Evolutionary conservation across 169 alveolate species (phyloP), one percentile per base, ranked within the genome.

Genomic region (Cryptosporidium parvum): DNA sequence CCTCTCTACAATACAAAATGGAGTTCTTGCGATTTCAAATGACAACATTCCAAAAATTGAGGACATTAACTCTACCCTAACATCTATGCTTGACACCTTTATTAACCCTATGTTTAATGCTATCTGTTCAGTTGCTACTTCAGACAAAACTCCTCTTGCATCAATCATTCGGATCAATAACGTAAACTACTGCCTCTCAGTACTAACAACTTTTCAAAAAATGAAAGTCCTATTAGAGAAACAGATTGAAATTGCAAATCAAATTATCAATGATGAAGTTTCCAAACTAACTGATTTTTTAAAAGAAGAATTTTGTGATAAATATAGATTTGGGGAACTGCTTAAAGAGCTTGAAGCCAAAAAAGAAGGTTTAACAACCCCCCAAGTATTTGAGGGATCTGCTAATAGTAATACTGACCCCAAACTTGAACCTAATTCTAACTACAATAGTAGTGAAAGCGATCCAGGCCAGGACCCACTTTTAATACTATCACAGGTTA

Each of bases 41-140:
- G 56, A 67, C 9, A 14, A 23, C 7, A 67, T 26, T 12, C 35
- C 69, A 29, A 61, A 21, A 18, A n/a, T 14, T 7, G 53, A 58
- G 23, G 33, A 56, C 10, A 21, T 75, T 0, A 80, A 65, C 52
- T 45, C 73, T 10, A 80, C 80, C 18, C n/a, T 80, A 23, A 59
- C 67, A 2, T 80, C 89, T 23, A 80, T 80, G 89, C 42, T 80
- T 3, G 89, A 80, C 33, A 44, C 89, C 52, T 80, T 80, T 51
- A 80, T 80, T 21, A 80, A 62, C 23, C 89, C 89, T 8, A 80
- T 80, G 89, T 45, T 80, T 29, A 80, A 80, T 29, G 68, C 67
- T 39, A 80, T 80, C 37, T 80, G 89, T 35, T 44, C 80, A 16
- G 75, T 48, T n/a, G 12, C 75, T 33, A 33, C 73, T 26, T 31